A percentile compares a stretch with the other conserved stretches of the same genome.
These are phyloP conservation scores for Trichocladium uniseriatum DNA, from an alignment of 495 filamentous ascomycete genomes.

Conservation along the genomic window DNA sequence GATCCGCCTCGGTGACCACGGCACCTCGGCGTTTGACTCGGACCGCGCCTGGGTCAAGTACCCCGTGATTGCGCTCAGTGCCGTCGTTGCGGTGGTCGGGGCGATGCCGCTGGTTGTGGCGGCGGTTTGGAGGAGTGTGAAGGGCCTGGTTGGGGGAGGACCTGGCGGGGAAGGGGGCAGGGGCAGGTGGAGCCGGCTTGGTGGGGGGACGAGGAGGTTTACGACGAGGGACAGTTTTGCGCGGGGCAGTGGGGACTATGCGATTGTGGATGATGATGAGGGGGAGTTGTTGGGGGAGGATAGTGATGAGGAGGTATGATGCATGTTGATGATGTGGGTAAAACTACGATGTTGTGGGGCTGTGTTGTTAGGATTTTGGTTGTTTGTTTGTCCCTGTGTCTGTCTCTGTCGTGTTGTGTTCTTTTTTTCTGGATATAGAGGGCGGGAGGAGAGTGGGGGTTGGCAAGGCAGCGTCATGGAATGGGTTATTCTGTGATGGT, in stretches of 20 bases:
- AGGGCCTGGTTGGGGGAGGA: conserved; percentile 21
- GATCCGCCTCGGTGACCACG: conserved; percentile 68
- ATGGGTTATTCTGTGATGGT: neutral
- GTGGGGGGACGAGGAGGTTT: conserved; percentile 50
- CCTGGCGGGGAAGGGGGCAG: conserved; percentile 24
- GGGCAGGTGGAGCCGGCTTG: conserved; percentile 35
- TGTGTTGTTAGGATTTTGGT: neutral
- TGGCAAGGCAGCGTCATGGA: neutral
- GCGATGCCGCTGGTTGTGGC: conserved; percentile 62
- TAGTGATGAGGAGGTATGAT: conserved; percentile 77
- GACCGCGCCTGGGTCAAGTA: conserved; percentile 65
- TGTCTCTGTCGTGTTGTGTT: neutral
- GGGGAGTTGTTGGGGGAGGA: conserved; percentile 87
- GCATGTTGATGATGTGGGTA: neutral
- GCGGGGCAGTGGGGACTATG: conserved; percentile 74
- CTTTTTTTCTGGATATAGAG: neutral
- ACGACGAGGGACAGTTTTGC: conserved; percentile 79
- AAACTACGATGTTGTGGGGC: too few relatives aligned
- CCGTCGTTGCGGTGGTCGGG: conserved; percentile 67
- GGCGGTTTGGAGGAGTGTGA: conserved; percentile 57
- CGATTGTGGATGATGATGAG: conserved; percentile 81
- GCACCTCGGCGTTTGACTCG: conserved; percentile 40
- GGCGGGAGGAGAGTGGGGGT: neutral
- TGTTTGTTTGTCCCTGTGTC: neutral
- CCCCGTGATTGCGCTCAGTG: conserved; percentile 52